Evolutionary conservation across 2,329 filamentous ascomycete species (phyloP), one percentile per base, ranked within the genome.

Genomic region (Nannizziopsis barbatae): DNA sequence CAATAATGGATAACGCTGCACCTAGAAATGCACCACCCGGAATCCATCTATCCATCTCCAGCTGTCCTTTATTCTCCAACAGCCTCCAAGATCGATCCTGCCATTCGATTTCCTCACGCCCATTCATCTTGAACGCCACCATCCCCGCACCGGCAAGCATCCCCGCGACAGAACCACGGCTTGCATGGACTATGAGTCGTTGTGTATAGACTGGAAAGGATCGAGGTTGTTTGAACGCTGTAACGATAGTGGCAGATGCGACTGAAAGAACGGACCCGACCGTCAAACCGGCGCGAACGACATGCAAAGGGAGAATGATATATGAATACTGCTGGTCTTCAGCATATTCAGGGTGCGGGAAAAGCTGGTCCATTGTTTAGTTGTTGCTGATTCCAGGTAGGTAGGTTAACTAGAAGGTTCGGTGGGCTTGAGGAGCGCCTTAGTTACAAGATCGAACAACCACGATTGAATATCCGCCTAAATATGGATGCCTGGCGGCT

Each of bases 31-130:
- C 45, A 17, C 50, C 45, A 9, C 7, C 33, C 3, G 30, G 31
- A 14, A 51, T 22, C 45, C 45, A 51, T 22, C 15, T 36, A 42
- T 51, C 45, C 17, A 43, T 32, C 35, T 51, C 40, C 37, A 41
- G 42, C 15, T 51, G 50, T 4, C 35, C 33, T 17, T 41, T 44
- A 31, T 41, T 51, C 30, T 42, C 50, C 20, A 51, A 18, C 33
- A 51, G 36, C 20, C 40, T 18, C 49, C 49, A 51, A 5, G 49
- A 32, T 12, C 49, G 45, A 22, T 51, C 49, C 32, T 51, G 38
- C 49, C 49, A 51, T 33, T 50, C 49, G 12, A 50, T 50, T 3
- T 50, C 43, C 27, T 50, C 49, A 5, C 45, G 45, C 18, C 44
- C 44, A 10, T 44, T 42, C 49, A 51, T 51, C 9, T 17, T 47